A percentile compares a stretch with the other conserved stretches of the same genome.
Conservation (phyloP, 257 asterid genomes). For the Jaltomata sinuosa region DNA sequence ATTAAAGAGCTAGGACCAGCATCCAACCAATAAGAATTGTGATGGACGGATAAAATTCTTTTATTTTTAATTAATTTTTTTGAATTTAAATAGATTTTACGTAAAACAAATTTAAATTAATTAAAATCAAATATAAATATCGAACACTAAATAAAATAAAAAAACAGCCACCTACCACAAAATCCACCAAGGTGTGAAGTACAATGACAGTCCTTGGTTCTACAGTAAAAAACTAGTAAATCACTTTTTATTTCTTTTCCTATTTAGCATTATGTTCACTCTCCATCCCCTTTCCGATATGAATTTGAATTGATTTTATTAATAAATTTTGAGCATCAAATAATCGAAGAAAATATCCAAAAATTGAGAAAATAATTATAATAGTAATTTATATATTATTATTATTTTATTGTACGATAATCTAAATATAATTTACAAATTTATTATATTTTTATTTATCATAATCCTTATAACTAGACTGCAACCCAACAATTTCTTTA, state of each 20-base stretch:
- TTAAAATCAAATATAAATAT: neutral
- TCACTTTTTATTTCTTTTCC: neutral
- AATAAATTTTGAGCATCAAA: neutral
- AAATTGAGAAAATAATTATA: neutral
- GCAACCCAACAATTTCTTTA: neutral
- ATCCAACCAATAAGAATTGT: neutral
- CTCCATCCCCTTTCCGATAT: no score
- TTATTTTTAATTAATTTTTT: neutral
- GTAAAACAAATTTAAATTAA: neutral
- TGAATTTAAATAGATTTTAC: no score
- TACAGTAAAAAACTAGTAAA: neutral
- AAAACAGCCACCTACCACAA: neutral
- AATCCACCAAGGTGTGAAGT: neutral
- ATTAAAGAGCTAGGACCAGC: neutral
- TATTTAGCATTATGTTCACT: neutral
- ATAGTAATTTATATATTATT: neutral
- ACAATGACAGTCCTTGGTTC: neutral
- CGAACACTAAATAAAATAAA: neutral
- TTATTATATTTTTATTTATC: neutral
- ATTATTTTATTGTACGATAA: neutral
- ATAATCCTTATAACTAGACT: neutral
- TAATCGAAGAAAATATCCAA: neutral
- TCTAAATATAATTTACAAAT: no score
- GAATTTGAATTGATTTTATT: no score
- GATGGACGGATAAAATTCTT: accelerated